Evolutionary conservation across 2,329 filamentous ascomycete species (phyloP).

Genomic region (Aureobasidium sp.): DNA sequence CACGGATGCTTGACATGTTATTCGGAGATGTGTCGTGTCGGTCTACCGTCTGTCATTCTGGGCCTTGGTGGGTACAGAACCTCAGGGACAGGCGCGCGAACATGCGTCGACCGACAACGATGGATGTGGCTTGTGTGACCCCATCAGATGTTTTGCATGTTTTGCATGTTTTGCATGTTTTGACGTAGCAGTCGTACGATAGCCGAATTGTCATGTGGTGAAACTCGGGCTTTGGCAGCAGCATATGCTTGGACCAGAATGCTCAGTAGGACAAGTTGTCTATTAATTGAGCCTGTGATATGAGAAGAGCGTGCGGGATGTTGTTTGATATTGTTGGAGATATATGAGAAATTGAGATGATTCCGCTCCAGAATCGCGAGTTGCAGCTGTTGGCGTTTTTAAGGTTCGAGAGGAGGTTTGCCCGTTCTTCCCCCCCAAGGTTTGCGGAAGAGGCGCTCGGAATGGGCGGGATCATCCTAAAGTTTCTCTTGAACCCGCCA

Average conservation of each 20-base stretch:
- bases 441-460: conserved; percentile 3
- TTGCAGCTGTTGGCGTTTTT: conserved; percentile 2
- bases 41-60: not conserved
- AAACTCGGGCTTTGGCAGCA: conserved; percentile 1
- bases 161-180: not conserved
- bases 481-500: not conserved
- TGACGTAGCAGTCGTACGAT: conserved; percentile 8
- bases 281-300: not conserved
- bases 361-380: not conserved
- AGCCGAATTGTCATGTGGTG: conserved; percentile 7
- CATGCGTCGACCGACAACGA: not conserved
- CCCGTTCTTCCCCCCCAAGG: not conserved
- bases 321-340: not conserved
- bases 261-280: not conserved
- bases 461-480: not conserved
- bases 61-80: not conserved
- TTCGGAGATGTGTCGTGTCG: not conserved
- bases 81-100: conserved; percentile 1
- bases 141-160: not conserved
- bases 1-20: not conserved
- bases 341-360: not conserved
- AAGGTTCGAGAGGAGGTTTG: not conserved
- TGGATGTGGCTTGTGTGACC: not conserved
- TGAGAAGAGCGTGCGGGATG: not conserved
- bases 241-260: not conserved